Evolutionary conservation across 805 yeast genomes (phyloP).

Genomic region (Cyberlindnera maritima): DNA sequence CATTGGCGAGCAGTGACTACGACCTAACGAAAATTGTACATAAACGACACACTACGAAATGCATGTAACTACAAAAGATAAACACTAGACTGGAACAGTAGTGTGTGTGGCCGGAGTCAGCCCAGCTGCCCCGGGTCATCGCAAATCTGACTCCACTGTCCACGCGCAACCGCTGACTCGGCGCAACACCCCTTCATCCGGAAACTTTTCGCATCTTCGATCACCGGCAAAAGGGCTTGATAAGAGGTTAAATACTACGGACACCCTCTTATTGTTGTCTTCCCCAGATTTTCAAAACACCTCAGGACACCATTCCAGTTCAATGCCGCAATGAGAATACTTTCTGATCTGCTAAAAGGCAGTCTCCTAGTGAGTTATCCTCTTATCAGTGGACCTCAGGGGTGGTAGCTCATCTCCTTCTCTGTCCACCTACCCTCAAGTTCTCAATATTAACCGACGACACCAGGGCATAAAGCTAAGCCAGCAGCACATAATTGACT

Average conservation of each 20-base stretch:
- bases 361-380: background rate
- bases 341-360: background rate
- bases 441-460: too few relatives aligned
- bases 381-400: background rate
- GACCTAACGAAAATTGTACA: constrained; percentile 7
- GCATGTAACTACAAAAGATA: too few relatives aligned
- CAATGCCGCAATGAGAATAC: background rate
- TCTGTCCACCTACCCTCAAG: background rate
- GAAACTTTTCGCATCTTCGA: background rate
- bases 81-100: background rate
- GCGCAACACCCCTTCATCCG: constrained; percentile 1
- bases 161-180: background rate
- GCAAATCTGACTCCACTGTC: background rate
- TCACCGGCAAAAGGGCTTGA: background rate
- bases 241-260: background rate
- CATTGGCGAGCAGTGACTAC: constrained; percentile 4
- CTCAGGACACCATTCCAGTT: background rate
- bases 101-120: background rate
- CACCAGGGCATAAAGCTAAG: constrained; percentile 21
- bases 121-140: background rate
- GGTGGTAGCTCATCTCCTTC: background rate
- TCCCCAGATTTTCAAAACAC: background rate
- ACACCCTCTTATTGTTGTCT: background rate
- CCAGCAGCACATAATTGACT: constrained; percentile 19
- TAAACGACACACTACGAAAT: background rate